phyloP scores from a whole-genome alignment of 371 early-diverging fungal genomes.

The Ordospora colligata region DNA sequence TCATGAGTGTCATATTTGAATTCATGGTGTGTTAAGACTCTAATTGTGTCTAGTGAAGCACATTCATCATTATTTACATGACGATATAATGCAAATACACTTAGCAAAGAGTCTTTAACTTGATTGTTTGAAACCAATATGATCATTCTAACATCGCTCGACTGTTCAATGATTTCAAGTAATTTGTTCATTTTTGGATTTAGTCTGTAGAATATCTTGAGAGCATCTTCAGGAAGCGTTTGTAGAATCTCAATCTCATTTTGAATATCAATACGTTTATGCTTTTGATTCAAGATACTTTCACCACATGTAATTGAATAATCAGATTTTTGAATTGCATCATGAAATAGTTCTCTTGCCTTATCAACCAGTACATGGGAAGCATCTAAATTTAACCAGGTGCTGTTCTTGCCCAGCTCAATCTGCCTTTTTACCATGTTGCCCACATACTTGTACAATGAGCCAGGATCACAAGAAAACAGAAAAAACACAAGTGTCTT shows the following conservation, averaged over 20 bases:
- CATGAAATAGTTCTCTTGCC: constrained; percentile 2
- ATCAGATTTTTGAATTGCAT: neutral
- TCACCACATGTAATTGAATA: neutral
- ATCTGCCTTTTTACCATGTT: constrained; percentile 29
- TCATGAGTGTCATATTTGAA: neutral
- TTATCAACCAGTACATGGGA: constrained; percentile 24
- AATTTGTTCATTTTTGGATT: constrained; percentile 13
- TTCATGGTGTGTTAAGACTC: neutral
- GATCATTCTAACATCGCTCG: neutral
- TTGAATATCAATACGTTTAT: neutral
- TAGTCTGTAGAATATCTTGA: neutral
- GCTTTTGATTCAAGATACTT: neutral
- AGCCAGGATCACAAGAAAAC: constrained; percentile 17
- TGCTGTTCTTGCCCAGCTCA: constrained; percentile 18
- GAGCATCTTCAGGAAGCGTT: neutral
- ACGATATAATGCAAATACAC: neutral
- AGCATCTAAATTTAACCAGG: constrained; percentile 26
- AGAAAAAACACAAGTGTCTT: constrained; percentile 29
- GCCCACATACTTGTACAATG: constrained; percentile 20
- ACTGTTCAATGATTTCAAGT: neutral
- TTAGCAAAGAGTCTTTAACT: neutral
- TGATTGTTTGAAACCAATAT: constrained; percentile 15
- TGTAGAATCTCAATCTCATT: neutral
- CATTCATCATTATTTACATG: neutral
- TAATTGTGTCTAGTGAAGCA: neutral